These are phyloP conservation scores for Cystobasidium onofrii DNA, from an alignment of 768 basidiomycete genomes.

Conservation along the genomic window DNA sequence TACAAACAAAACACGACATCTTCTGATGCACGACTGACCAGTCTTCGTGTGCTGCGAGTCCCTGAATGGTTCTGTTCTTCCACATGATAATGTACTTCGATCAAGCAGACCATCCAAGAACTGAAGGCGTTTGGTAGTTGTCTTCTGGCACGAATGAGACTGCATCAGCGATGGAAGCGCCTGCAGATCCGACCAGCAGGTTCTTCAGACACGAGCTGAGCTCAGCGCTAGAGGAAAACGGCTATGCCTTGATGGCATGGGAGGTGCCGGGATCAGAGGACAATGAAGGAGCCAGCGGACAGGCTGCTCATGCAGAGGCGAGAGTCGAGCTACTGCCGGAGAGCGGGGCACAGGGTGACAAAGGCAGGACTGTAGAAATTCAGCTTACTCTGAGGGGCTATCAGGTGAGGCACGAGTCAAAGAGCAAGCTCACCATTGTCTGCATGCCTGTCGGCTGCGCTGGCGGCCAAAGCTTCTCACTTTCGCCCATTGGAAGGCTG, in stretches of 20 bases:
- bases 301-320: background rate
- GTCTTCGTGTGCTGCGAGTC: too few species aligned
- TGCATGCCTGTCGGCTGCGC: background rate
- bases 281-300: background rate
- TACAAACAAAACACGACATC: background rate
- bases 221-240: constrained; percentile 10
- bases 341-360: background rate
- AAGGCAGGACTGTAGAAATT: background rate
- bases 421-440: background rate
- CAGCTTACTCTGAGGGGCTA: constrained; percentile 7
- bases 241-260: constrained; percentile 16
- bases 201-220: constrained; percentile 18
- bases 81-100: too few species aligned
- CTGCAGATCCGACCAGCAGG: background rate
- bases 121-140: too few species aligned
- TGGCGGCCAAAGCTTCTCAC: background rate
- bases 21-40: background rate
- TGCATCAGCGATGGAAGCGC: background rate
- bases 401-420: background rate
- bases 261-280: background rate
- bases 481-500: background rate
- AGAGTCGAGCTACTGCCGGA: constrained; percentile 12
- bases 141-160: background rate
- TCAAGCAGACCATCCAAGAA: too few species aligned
- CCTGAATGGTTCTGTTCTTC: too few species aligned